Evolutionary conservation across 1,284 basidiomycete genomes (phyloP).

Genomic region (Trichosporon coremiiforme): DNA sequence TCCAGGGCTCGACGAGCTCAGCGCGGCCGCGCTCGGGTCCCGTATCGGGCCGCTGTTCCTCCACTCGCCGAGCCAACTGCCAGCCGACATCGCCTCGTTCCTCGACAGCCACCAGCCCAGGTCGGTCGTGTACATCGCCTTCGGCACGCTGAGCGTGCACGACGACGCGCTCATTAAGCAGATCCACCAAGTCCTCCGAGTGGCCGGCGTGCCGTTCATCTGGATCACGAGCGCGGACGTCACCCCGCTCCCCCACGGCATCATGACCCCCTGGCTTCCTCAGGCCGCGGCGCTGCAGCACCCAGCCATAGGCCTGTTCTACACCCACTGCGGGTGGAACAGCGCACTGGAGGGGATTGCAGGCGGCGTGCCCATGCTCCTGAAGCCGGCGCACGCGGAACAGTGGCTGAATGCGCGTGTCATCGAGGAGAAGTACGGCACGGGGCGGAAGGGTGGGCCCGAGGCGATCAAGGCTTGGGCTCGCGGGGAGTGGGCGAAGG

Average conservation of each 20-base stretch:
- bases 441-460: background rate
- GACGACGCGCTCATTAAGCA: background rate
- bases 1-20: background rate
- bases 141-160: background rate
- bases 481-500: background rate
- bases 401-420: conserved; percentile 2
- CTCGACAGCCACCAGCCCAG: background rate
- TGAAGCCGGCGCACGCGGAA: background rate
- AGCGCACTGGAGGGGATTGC: background rate
- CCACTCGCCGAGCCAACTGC: background rate
- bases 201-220: background rate
- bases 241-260: background rate
- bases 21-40: background rate
- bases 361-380: conserved; percentile 2
- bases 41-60: background rate
- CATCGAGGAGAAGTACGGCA: background rate
- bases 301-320: background rate
- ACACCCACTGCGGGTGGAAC: conserved; percentile 4
- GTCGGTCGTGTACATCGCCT: conserved; percentile 8
- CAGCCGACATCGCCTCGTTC: background rate
- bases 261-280: background rate
- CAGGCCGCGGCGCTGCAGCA: conserved; percentile 6
- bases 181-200: background rate
- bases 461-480: background rate
- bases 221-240: background rate